Base-by-base conservation (phyloP, 257 asterid genomes). In the Echium plantagineum region DNA sequence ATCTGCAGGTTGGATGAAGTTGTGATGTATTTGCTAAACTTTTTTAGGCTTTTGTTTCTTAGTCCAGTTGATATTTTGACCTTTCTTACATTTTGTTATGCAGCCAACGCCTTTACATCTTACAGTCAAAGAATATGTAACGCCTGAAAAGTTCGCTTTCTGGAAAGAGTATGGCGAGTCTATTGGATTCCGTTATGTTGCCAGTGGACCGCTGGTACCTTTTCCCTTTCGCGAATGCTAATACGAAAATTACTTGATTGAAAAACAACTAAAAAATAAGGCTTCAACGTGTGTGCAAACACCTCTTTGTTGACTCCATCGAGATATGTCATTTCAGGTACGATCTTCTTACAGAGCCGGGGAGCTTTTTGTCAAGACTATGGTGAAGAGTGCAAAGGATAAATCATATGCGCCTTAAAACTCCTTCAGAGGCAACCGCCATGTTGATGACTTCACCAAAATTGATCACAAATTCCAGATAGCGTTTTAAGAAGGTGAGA, bases 111-210 rank as follows among this genome's bases (percentile, higher is more conserved):
- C 98, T 57, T 72, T 88, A 71, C 98, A 88, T 80, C 95, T 91
- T 60, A 85, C 95, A 0, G 95, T 91, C 5, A 91, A 85, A 78
- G 97, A 91, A 77, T 91, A 76, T 42, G 87, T 88, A 20, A 80
- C 81, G 61, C 98, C 98, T 5, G 97, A 91, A 69, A 91, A 91
- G 28, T 91, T 88, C 77, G 80, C 85, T 38, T 78, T 74, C 67
- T 91, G 98, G 98, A 91, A 91, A 78, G 89, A 81, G 1, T 91
- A 91, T n/a, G 98, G 98, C 31, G 98, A 91, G 79, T 84, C 94
- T 10, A 85, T 81, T 67, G 98, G 98, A 63, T 91, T 91, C 76
- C 90, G 95, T 21, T 88, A 91, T 60, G 97, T 91, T 64, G 98
- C 98, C 59, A 88, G 98, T 71, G 98, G 98, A 66, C 98, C 98